These are phyloP conservation scores for Fusarium transvaalense DNA, from an alignment of 2,329 filamentous ascomycete genomes.

Conservation along the genomic window DNA sequence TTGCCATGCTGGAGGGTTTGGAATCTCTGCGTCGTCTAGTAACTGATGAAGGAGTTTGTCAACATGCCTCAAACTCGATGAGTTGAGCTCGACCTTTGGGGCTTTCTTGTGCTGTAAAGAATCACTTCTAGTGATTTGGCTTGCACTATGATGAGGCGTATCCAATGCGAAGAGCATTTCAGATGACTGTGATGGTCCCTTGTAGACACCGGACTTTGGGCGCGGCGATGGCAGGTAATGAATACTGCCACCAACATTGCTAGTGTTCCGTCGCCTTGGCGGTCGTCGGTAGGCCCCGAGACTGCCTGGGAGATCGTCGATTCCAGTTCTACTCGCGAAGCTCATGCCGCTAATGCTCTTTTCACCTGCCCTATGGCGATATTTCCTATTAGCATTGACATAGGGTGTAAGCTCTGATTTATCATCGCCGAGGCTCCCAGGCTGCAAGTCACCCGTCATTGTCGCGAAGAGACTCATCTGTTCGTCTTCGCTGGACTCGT, in stretches of 20 bases:
- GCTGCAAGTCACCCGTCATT: slow-evolving; percentile 74
- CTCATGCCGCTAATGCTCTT: slow-evolving; percentile 80
- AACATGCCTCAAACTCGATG: slow-evolving; percentile 89
- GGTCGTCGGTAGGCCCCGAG: slow-evolving; percentile 71
- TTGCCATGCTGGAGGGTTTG: slow-evolving; percentile 84
- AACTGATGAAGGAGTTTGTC: slow-evolving; percentile 86
- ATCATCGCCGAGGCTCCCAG: slow-evolving; percentile 79
- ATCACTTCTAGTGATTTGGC: slow-evolving; percentile 78
- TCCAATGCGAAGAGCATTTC: slow-evolving; percentile 65
- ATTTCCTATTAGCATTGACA: slow-evolving; percentile 79
- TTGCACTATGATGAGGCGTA: slow-evolving; percentile 57
- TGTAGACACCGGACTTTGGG: slow-evolving; percentile 67
- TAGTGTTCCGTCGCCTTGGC: slow-evolving; percentile 82
- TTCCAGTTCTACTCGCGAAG: slow-evolving; percentile 72
- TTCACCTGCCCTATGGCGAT: slow-evolving; percentile 78
- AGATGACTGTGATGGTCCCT: slow-evolving; percentile 66
- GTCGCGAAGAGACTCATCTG: slow-evolving; percentile 87
- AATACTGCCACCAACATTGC: slow-evolving; percentile 78
- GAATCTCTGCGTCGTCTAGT: slow-evolving; percentile 79
- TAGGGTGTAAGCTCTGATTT: slow-evolving; percentile 79
- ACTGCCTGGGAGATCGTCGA: slow-evolving; percentile 72
- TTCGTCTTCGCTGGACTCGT: slow-evolving; percentile 93
- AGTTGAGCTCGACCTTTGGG: slow-evolving; percentile 85
- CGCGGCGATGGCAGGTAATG: slow-evolving; percentile 81
- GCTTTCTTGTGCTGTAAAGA: slow-evolving; percentile 82